A percentile compares a stretch with the other conserved stretches of the same genome.
Conservation (phyloP, 2,329 filamentous ascomycete species). For the Aspergillus udagawae region DNA sequence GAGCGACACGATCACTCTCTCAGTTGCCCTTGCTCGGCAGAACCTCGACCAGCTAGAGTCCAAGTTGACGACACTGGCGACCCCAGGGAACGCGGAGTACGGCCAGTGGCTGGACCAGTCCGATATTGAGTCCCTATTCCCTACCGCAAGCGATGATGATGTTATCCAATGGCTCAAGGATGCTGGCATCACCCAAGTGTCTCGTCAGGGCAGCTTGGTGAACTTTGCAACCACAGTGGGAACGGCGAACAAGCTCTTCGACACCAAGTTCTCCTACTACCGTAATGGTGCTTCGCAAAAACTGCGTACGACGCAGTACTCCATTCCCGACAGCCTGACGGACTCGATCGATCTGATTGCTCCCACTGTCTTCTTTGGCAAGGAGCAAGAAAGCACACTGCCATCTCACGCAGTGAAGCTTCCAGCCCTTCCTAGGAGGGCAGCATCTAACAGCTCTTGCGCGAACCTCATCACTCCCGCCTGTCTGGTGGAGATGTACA, state of each 20-base stretch:
- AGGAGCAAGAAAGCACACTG: slow-evolving; percentile 16
- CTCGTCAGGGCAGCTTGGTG: slow-evolving; percentile 40
- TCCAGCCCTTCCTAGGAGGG: background rate
- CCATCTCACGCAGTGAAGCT: background rate
- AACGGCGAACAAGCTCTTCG: slow-evolving; percentile 45
- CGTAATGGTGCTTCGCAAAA: slow-evolving; percentile 39
- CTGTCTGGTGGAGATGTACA: slow-evolving; percentile 50
- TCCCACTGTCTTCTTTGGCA: slow-evolving; percentile 51
- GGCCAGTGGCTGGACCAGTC: slow-evolving; percentile 47
- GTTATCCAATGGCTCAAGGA: slow-evolving; percentile 45
- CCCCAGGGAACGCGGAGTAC: slow-evolving; percentile 45
- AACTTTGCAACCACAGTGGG: slow-evolving; percentile 41
- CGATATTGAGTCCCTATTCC: slow-evolving; percentile 43
- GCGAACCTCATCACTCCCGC: slow-evolving; percentile 41
- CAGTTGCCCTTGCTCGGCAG: slow-evolving; percentile 20
- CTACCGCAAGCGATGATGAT: slow-evolving; percentile 31
- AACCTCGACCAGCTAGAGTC: slow-evolving; percentile 38
- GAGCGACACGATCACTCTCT: slow-evolving; percentile 14
- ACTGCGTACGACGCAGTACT: slow-evolving; percentile 41
- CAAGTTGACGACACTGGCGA: slow-evolving; percentile 41
- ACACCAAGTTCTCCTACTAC: slow-evolving; percentile 47
- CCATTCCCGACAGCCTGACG: slow-evolving; percentile 37
- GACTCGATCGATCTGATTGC: slow-evolving; percentile 47
- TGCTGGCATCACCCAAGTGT: slow-evolving; percentile 34
- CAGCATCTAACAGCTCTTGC: slow-evolving; percentile 8